phyloP scores from a whole-genome alignment of 2,329 filamentous ascomycete genomes.

The Sporothrix pseudoabietina region DNA sequence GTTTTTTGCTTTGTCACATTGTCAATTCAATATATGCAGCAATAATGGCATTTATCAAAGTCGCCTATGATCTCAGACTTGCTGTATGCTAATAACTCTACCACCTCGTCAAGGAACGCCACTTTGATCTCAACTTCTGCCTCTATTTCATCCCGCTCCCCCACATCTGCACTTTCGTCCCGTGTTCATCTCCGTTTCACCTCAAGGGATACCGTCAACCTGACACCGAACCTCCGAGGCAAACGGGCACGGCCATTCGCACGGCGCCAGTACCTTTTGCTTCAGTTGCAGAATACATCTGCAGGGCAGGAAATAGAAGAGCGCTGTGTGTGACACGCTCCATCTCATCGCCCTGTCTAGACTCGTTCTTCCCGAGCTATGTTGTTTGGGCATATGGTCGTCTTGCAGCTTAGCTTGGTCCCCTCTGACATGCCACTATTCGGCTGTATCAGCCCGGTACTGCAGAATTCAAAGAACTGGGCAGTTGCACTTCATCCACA shows the following conservation, averaged over 20 bases:
- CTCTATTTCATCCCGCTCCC: slow-evolving; percentile 21
- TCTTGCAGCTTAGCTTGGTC: not conserved
- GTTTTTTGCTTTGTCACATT: not conserved
- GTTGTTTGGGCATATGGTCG: not conserved
- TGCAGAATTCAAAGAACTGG: not conserved
- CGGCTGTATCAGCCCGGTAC: slow-evolving; percentile 9
- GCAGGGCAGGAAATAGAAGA: not conserved
- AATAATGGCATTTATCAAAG: slow-evolving; percentile 20
- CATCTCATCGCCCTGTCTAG: not conserved
- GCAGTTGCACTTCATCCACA: not conserved
- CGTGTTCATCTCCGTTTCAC: not conserved
- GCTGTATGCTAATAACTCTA: not conserved
- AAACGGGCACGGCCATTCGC: not conserved
- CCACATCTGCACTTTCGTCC: slow-evolving; percentile 14
- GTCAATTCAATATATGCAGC: not conserved
- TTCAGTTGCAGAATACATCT: not conserved
- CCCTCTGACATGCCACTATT: not conserved
- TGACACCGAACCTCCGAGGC: slow-evolving; percentile 15
- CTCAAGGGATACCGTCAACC: not conserved
- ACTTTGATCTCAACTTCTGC: slow-evolving; percentile 8
- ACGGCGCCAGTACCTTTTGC: not conserved
- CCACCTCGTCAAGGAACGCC: not conserved
- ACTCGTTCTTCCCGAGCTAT: not conserved
- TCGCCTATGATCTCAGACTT: not conserved
- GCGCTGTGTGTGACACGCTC: not conserved